phyloP scores from a whole-genome alignment of 1,139 yeast genomes.

The Kodamaea suecica region DNA sequence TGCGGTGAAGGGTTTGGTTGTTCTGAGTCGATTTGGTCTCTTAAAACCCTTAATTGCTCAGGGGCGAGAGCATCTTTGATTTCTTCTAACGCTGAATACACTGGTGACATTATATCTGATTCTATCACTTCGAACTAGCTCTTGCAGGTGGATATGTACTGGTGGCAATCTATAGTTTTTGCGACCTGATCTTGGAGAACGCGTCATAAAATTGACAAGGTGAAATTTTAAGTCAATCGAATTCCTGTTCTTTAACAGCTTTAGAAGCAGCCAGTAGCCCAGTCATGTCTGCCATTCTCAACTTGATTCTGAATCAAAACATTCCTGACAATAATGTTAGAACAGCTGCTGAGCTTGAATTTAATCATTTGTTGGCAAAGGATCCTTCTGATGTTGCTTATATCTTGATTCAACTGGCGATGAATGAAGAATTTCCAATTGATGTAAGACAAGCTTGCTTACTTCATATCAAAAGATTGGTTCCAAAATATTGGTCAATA shows the following conservation, averaged over 20 bases:
- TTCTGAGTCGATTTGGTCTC: conserved; percentile 77
- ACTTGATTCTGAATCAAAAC: conserved; percentile 32
- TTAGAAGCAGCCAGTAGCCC: neutral
- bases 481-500: conserved; percentile 79
- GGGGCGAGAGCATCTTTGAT: conserved; percentile 58
- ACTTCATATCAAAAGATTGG: conserved; percentile 63
- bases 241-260: no score
- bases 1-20: conserved; percentile 78
- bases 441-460: conserved; percentile 63
- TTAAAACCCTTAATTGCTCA: conserved; percentile 71
- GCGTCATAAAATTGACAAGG: no score
- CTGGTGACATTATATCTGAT: conserved; percentile 1
- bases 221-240: no score
- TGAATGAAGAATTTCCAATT: conserved; percentile 20
- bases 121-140: no score
- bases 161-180: neutral
- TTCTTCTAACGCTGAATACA: conserved; percentile 40
- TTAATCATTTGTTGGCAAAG: conserved; percentile 23
- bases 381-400: conserved; percentile 34
- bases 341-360: conserved; percentile 35
- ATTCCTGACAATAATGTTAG: conserved; percentile 37
- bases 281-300: conserved; percentile 10
- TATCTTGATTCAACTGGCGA: conserved; percentile 27
- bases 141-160: no score
- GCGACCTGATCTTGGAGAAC: no score